Evolutionary conservation across 345 rosid species (phyloP).

Genomic region (Eucalyptus pumila): DNA sequence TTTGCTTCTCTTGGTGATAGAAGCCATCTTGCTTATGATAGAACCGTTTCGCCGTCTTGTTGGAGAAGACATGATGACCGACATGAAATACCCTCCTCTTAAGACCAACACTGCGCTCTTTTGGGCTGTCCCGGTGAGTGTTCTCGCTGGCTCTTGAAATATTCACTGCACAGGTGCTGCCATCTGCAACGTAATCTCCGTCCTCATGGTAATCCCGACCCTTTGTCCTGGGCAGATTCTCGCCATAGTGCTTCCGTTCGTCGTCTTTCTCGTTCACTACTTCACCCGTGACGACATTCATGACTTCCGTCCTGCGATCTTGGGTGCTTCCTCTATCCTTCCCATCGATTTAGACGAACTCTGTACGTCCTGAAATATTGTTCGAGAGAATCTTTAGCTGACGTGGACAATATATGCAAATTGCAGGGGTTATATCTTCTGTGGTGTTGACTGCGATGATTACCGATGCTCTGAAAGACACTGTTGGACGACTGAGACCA

Average conservation of each 20-base stretch:
- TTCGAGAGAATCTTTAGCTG: not conserved
- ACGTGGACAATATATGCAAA: not conserved
- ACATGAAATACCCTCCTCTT: slow-evolving; percentile 50
- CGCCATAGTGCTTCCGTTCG: slow-evolving; percentile 22
- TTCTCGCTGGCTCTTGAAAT: not conserved
- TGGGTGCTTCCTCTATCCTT: slow-evolving; percentile 14
- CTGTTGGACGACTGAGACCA: slow-evolving; percentile 54
- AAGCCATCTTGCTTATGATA: slow-evolving; percentile 14
- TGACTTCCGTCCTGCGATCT: slow-evolving; percentile 51
- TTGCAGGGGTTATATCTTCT: slow-evolving; percentile 35
- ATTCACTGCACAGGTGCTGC: not conserved
- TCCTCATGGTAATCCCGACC: not conserved
- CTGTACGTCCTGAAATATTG: not conserved
- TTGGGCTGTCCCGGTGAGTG: slow-evolving; percentile 50
- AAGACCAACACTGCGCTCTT: slow-evolving; percentile 33
- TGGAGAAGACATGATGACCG: slow-evolving; percentile 42
- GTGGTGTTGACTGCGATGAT: slow-evolving; percentile 37
- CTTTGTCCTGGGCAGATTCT: slow-evolving; percentile 3
- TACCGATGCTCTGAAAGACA: slow-evolving; percentile 56
- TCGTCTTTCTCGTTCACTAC: slow-evolving; percentile 21
- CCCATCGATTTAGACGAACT: not conserved
- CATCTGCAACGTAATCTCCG: not conserved
- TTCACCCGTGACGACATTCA: slow-evolving; percentile 29
- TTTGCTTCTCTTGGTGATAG: slow-evolving; percentile 27
- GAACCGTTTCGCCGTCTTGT: slow-evolving; percentile 62